Conservation (phyloP, 1,284 basidiomycete genomes). For the Ceratobasidium theobromae region DNA sequence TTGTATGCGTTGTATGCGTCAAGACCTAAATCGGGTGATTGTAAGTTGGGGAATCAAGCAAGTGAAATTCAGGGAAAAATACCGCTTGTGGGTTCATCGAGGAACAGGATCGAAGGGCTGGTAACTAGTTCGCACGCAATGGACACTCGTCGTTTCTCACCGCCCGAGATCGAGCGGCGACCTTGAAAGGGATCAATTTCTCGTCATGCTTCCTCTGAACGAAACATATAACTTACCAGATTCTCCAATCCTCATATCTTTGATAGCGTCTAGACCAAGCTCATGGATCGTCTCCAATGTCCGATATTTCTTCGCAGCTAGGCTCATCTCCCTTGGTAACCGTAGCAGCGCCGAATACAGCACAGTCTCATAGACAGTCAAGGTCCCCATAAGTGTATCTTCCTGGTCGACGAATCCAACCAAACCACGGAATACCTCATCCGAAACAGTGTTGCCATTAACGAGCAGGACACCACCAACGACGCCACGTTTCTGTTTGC, state of each 20-base stretch:
- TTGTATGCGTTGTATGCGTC: constrained; percentile 96
- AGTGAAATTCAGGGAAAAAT: constrained; percentile 40
- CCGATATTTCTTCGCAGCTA: constrained; percentile 90
- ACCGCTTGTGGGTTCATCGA: constrained; percentile 97
- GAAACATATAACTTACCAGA: constrained; percentile 54
- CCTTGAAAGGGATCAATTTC: constrained; percentile 48
- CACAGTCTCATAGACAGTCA: constrained; percentile 98
- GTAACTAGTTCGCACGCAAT: constrained; percentile 99
- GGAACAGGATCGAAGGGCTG: constrained; percentile 90
- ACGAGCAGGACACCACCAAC: constrained; percentile 78
- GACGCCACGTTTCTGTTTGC: constrained; percentile 80
- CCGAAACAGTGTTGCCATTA: constrained; percentile 78
- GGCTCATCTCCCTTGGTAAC: constrained; percentile 90
- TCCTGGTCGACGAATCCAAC: constrained; percentile 98
- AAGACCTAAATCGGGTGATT: constrained; percentile 65
- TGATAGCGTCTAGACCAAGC: constrained; percentile 88
- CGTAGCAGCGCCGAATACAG: constrained; percentile 89
- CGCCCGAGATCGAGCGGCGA: constrained; percentile 87
- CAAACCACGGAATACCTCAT: constrained; percentile 79
- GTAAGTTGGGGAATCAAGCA: not conserved
- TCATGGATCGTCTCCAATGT: constrained; percentile 97
- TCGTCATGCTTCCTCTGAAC: not conserved
- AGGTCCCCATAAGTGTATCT: constrained; percentile 92
- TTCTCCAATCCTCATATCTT: constrained; percentile 86
- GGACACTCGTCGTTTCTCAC: constrained; percentile 92